Evolutionary conservation across 225 moss, liverwort and hornwort genomes (phyloP).

Genomic region (Marchantia paleacea): DNA sequence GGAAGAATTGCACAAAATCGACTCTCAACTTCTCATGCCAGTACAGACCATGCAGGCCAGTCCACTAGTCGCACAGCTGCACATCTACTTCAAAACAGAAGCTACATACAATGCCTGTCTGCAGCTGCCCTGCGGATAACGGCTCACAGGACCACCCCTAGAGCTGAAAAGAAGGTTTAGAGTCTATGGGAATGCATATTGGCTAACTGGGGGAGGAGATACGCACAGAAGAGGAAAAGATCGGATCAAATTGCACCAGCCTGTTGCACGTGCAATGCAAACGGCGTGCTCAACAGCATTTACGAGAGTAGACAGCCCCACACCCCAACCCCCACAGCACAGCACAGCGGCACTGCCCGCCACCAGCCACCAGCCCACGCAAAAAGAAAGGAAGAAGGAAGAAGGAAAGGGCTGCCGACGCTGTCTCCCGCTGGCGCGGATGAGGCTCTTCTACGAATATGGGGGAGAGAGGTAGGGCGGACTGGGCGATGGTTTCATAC

Average conservation of each 20-base stretch:
- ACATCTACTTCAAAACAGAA: neutral
- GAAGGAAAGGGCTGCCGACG: neutral
- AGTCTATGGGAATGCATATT: neutral
- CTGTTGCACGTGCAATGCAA: conserved; percentile 10
- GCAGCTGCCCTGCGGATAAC: neutral
- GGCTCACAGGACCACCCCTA: neutral
- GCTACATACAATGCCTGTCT: neutral
- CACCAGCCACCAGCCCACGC: neutral
- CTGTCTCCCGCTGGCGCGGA: neutral
- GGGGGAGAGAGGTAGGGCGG: neutral
- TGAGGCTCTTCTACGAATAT: neutral
- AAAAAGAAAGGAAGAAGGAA: neutral
- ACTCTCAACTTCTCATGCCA: neutral
- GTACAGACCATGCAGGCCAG: neutral
- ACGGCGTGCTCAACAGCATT: neutral
- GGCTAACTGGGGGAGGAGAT: neutral
- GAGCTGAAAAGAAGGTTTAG: neutral
- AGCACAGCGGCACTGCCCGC: too few species aligned
- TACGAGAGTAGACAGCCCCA: neutral
- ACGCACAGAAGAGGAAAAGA: neutral
- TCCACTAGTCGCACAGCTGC: neutral
- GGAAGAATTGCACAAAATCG: neutral
- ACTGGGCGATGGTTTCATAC: neutral
- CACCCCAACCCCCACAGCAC: too few species aligned
- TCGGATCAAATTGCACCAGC: conserved; percentile 1